Conservation (phyloP, 768 basidiomycete species). For the Imleria badia region DNA sequence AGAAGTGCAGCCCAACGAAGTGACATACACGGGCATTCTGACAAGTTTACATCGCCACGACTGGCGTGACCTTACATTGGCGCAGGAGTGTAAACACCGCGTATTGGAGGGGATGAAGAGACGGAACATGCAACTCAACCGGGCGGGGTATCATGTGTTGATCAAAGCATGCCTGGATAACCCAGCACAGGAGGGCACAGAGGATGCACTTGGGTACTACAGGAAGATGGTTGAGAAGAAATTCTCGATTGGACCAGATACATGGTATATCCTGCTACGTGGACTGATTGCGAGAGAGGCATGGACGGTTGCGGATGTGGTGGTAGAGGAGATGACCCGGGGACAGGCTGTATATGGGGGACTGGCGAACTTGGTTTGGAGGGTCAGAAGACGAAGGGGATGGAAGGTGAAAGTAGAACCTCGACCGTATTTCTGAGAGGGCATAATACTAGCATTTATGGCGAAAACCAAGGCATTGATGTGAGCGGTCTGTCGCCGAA, state of each 20-base stretch:
- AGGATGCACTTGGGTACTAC: slow-evolving; percentile 58
- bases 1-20: slow-evolving; percentile 58
- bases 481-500: slow-evolving; percentile 35
- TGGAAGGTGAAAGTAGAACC: slow-evolving; percentile 30
- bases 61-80: slow-evolving; percentile 46
- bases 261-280: slow-evolving; percentile 75
- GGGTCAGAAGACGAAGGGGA: slow-evolving; percentile 42
- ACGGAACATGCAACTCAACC: slow-evolving; percentile 52
- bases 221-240: slow-evolving; percentile 55
- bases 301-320: slow-evolving; percentile 58
- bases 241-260: slow-evolving; percentile 54
- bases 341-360: slow-evolving; percentile 46
- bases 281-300: slow-evolving; percentile 59
- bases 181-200: slow-evolving; percentile 47
- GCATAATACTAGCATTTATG: slow-evolving; percentile 11
- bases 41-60: slow-evolving; percentile 64
- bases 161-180: slow-evolving; percentile 65
- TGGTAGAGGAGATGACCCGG: slow-evolving; percentile 60
- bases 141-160: slow-evolving; percentile 75
- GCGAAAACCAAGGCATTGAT: slow-evolving; percentile 17
- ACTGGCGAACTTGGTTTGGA: slow-evolving; percentile 49
- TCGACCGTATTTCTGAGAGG: slow-evolving; percentile 32
- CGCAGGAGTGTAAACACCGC: slow-evolving; percentile 46
- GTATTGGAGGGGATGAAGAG: slow-evolving; percentile 61
- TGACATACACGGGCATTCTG: slow-evolving; percentile 84